phyloP scores from a whole-genome alignment of 805 yeast species.

The Schwanniomyces sp. region DNA sequence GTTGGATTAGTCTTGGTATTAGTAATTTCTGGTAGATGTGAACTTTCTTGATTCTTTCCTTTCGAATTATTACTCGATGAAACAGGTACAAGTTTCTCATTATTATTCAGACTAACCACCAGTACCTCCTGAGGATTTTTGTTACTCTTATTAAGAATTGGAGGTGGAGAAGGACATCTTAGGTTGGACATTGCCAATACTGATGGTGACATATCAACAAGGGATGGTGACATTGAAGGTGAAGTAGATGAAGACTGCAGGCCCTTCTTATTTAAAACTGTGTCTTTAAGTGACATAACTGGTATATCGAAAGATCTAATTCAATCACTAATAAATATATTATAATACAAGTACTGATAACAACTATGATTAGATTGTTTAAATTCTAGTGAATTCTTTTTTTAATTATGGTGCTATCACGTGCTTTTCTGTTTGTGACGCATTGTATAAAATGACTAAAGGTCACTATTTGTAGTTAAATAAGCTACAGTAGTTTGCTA shows the following conservation, averaged over 20 bases:
- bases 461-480: too few relatives aligned
- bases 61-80: background rate
- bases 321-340: background rate
- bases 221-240: constrained; percentile 3
- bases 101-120: background rate
- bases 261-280: constrained; percentile 6
- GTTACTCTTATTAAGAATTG: constrained; percentile 43
- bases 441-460: too few relatives aligned
- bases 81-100: background rate
- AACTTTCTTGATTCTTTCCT: background rate
- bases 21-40: background rate
- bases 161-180: constrained; percentile 74
- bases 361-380: background rate
- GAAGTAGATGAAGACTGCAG: background rate
- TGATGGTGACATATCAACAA: constrained; percentile 40
- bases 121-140: constrained; percentile 1
- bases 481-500: too few relatives aligned
- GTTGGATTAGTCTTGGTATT: background rate
- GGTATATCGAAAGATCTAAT: background rate
- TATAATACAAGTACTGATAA: background rate
- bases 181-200: constrained; percentile 57
- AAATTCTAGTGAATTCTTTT: background rate
- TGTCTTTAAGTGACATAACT: constrained; percentile 6
- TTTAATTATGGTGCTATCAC: background rate
- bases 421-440: background rate